Percentiles rank a stretch among this genome's conserved stretches.
Conservation (phyloP, 805 yeast species). For the Jamesozyma jinghongensis region DNA sequence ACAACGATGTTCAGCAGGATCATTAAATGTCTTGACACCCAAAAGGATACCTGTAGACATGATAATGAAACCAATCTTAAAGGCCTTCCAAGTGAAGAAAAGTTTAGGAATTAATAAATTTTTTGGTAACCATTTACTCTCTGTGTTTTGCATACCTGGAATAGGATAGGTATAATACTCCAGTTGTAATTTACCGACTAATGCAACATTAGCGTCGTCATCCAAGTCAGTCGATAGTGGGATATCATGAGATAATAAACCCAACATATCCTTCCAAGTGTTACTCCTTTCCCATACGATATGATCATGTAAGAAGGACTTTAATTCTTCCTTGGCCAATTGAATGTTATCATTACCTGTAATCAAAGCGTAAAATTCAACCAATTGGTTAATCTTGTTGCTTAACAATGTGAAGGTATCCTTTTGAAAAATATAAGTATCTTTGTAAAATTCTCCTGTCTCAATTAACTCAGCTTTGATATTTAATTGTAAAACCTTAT, state of each 20-base stretch:
- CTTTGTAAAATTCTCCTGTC: slow-evolving; percentile 35
- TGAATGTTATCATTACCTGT: slow-evolving; percentile 32
- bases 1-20: slow-evolving; percentile 51
- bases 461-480: slow-evolving; percentile 43
- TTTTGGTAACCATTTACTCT: slow-evolving; percentile 4
- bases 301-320: slow-evolving; percentile 69
- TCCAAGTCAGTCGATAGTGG: slow-evolving; percentile 22
- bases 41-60: slow-evolving; percentile 45
- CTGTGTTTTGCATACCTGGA: slow-evolving; percentile 13
- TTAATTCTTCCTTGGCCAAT: slow-evolving; percentile 44
- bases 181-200: slow-evolving; percentile 26
- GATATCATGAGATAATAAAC: slow-evolving; percentile 52
- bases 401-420: slow-evolving; percentile 43
- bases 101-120: slow-evolving; percentile 39
- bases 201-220: slow-evolving; percentile 12
- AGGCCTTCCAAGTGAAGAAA: slow-evolving; percentile 38
- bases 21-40: slow-evolving; percentile 53
- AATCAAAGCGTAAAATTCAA: slow-evolving; percentile 46
- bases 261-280: slow-evolving; percentile 92
- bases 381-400: slow-evolving; percentile 41
- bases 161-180: slow-evolving; percentile 28
- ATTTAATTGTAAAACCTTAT: slow-evolving; percentile 57
- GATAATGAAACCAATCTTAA: slow-evolving; percentile 41
- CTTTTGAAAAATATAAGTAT: slow-evolving; percentile 48
- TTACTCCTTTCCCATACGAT: slow-evolving; percentile 95